Base-by-base conservation (phyloP, 73 alveolate genomes). In the Paramecium tetraurelia region DNA sequence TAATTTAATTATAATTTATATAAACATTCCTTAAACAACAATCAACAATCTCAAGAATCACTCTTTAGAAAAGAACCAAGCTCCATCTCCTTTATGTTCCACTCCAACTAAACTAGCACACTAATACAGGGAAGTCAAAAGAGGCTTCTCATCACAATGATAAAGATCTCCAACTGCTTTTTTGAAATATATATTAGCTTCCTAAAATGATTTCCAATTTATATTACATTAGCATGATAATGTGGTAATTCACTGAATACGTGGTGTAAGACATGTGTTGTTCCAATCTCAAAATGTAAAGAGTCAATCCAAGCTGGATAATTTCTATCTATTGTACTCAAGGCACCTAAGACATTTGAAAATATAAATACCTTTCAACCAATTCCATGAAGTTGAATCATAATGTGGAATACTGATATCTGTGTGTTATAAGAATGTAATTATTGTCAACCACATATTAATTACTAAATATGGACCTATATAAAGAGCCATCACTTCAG, bases 261-360 rank as follows among this genome's bases (percentile, higher is more conserved):
- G 27, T 86, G 93, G 21, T 86, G 93, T 29, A 86, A 46, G 5
- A 86, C 93, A 53, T 86, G 93, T 35, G 93, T 86, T 14, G 86
- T 58, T 33, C 86, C 85, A 35, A 86, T 86, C 24, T 86, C 85
- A 86, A 36, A 59, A 29, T 86, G 86, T 58, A 86, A 59, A 14
- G 86, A 85, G 12, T 59, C 84, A 58, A 86, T 86, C 48, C 38
- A 86, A 38, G 46, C 86, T 40, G 93, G 93, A 58, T 58, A 86
- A 50, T 86, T 86, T 86, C 93, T 86, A 20, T 86, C 93, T 57
- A 86, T 86, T 22, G 93, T 86, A 48, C 93, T 53, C 63, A 86
- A 59, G 48, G 93, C 93, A 27, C 93, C 93, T 59, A 14, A 7
- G 0, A 7, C 21, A 24, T 59, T 4, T 29, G 1, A 27, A 27